Percentiles rank a stretch among this genome's conserved stretches.
Conservation (phyloP, 2,329 filamentous ascomycete genomes). For the Microcyclosporella mali region DNA sequence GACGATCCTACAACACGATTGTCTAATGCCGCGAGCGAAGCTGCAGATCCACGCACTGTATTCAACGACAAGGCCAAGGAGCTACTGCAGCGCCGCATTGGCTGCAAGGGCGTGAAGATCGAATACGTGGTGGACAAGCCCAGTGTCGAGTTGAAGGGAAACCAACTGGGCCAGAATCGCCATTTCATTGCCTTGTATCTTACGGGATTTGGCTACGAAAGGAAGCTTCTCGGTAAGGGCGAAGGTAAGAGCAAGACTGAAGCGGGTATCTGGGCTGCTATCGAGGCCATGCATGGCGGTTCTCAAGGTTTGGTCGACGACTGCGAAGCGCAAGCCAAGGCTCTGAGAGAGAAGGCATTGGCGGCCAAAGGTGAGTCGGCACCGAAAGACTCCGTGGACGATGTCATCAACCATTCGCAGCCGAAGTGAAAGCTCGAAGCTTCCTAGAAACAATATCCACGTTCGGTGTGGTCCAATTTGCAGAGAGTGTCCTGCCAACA, state of each 20-base stretch:
- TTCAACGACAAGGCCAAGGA: constrained; percentile 37
- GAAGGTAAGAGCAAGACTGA: constrained; percentile 62
- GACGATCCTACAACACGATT: not conserved
- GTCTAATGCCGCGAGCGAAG: constrained; percentile 19
- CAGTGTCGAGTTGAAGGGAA: constrained; percentile 51
- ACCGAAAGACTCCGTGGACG: no score
- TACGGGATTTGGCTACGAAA: constrained; percentile 61
- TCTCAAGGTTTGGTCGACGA: constrained; percentile 26
- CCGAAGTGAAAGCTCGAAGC: not conserved
- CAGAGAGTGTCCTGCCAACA: no score
- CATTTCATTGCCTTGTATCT: constrained; percentile 61
- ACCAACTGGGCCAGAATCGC: constrained; percentile 42
- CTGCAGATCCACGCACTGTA: constrained; percentile 16
- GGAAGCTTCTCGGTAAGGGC: constrained; percentile 57
- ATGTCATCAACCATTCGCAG: not conserved
- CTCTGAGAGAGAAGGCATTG: not conserved
- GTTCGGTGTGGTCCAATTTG: no score
- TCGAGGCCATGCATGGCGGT: constrained; percentile 50
- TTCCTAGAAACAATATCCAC: not conserved
- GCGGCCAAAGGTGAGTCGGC: not conserved
- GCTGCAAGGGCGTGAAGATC: constrained; percentile 31
- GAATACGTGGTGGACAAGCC: constrained; percentile 46
- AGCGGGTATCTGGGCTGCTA: constrained; percentile 61
- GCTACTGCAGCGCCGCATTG: constrained; percentile 32
- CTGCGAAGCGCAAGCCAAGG: constrained; percentile 18